These are phyloP conservation scores for Lactarius akahatsu DNA, from an alignment of 768 basidiomycete genomes.

Conservation along the genomic window DNA sequence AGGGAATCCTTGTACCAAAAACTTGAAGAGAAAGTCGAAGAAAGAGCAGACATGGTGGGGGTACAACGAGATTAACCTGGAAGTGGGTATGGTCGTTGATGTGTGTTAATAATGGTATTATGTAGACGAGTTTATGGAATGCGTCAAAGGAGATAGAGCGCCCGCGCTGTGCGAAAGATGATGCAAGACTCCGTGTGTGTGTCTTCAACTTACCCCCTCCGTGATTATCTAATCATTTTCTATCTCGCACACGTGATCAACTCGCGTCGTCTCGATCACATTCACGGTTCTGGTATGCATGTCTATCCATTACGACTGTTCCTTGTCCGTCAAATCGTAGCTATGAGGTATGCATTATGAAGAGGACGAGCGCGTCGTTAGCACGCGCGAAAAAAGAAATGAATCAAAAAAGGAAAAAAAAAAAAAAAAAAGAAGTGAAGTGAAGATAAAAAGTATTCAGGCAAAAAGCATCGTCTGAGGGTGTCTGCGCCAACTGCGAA, in stretches of 20 bases:
- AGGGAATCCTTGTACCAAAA: slow-evolving; percentile 19
- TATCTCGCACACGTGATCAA: slow-evolving; percentile 7
- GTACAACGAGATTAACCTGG: background rate
- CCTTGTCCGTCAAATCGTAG: slow-evolving; percentile 28
- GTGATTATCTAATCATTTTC: background rate
- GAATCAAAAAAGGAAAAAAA: background rate
- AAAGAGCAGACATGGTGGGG: slow-evolving; percentile 20
- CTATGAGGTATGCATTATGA: slow-evolving; percentile 24
- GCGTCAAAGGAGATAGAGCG: background rate
- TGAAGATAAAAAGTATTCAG: background rate
- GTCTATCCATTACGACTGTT: slow-evolving; percentile 27
- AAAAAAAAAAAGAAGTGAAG: background rate
- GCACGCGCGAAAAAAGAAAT: background rate
- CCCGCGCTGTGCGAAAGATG: slow-evolving; percentile 7
- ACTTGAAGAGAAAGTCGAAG: slow-evolving; percentile 17
- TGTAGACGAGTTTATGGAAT: background rate
- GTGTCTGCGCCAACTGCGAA: too few species aligned
- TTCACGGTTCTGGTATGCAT: slow-evolving; percentile 7
- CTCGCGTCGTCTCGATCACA: background rate
- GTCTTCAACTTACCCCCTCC: too few species aligned
- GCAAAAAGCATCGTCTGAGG: slow-evolving; percentile 5
- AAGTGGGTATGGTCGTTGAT: background rate
- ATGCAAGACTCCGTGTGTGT: background rate
- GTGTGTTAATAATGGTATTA: background rate
- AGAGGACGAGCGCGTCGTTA: background rate